Conservation (phyloP, 139 green algal species). For the Marvania coccoides region DNA sequence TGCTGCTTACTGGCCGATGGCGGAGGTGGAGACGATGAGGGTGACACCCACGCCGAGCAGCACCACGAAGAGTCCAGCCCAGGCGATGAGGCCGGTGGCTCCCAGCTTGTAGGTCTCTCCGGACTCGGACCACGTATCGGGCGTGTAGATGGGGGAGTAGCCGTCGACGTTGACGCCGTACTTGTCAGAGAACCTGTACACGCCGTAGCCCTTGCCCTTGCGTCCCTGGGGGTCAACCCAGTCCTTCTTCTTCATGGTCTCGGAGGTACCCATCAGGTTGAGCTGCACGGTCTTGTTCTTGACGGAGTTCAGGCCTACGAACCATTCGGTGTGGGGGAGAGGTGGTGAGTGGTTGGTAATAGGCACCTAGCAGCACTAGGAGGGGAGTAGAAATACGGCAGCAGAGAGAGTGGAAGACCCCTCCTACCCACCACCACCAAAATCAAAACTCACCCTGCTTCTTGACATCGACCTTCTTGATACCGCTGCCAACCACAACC, state of each 20-base stretch:
- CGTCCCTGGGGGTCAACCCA: conserved; percentile 81
- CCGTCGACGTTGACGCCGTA: conserved; percentile 93
- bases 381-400: background rate
- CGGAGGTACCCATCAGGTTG: conserved; percentile 73
- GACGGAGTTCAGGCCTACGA: conserved; percentile 66
- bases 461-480: conserved; percentile 82
- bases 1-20: conserved; percentile 24
- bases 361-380: background rate
- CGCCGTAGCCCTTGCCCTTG: conserved; percentile 84
- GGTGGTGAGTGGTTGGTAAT: background rate
- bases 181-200: conserved; percentile 86
- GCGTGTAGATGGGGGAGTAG: conserved; percentile 95
- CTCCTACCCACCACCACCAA: too few species aligned
- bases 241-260: conserved; percentile 73
- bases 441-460: conserved; percentile 38
- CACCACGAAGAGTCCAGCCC: conserved; percentile 51
- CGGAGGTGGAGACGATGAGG: conserved; percentile 77
- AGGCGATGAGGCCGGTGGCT: conserved; percentile 85
- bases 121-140: conserved; percentile 81
- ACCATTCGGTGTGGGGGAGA: background rate
- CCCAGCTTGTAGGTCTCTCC: conserved; percentile 80
- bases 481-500: conserved; percentile 31
- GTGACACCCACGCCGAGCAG: conserved; percentile 60
- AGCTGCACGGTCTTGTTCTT: conserved; percentile 61
- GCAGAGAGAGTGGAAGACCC: too few species aligned